phyloP scores from a whole-genome alignment of 768 basidiomycete genomes.

The Panellus pusillus region DNA sequence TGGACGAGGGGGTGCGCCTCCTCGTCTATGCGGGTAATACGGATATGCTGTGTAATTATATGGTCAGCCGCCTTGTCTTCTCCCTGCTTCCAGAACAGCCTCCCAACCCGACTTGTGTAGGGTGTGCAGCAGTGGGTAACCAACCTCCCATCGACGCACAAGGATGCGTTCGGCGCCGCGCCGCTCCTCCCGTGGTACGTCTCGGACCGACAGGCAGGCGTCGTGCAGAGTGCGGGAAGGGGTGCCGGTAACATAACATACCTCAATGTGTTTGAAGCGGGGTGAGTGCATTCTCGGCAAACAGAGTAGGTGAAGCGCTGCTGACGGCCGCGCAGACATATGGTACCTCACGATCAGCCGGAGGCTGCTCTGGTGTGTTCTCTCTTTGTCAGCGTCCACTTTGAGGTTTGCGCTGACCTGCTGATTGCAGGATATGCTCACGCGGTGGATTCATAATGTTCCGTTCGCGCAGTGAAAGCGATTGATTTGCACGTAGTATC shows the following conservation, averaged over 20 bases:
- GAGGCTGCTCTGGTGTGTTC: constrained; percentile 8
- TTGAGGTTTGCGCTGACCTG: background rate
- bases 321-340: background rate
- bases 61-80: background rate
- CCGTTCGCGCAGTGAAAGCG: constrained; percentile 1
- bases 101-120: background rate
- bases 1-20: constrained; percentile 41
- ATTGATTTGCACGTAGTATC: too few relatives aligned
- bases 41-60: constrained; percentile 17
- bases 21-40: constrained; percentile 10
- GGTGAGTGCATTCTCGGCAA: background rate
- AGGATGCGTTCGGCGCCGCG: constrained; percentile 3
- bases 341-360: constrained; percentile 12
- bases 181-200: constrained; percentile 11
- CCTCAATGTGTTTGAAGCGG: constrained; percentile 11
- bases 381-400: background rate
- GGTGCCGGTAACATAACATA: constrained; percentile 13
- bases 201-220: constrained; percentile 3
- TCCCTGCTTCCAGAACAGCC: background rate
- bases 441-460: constrained; percentile 1
- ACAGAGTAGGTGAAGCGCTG: background rate
- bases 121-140: constrained; percentile 6
- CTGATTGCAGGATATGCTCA: constrained; percentile 7
- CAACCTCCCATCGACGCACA: constrained; percentile 6
- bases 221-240: constrained; percentile 8